A percentile compares a stretch with the other conserved stretches of the same genome.
These are phyloP conservation scores for Xylariomycetidae sp. DNA, from an alignment of 2,329 filamentous ascomycete species.

Conservation along the genomic window DNA sequence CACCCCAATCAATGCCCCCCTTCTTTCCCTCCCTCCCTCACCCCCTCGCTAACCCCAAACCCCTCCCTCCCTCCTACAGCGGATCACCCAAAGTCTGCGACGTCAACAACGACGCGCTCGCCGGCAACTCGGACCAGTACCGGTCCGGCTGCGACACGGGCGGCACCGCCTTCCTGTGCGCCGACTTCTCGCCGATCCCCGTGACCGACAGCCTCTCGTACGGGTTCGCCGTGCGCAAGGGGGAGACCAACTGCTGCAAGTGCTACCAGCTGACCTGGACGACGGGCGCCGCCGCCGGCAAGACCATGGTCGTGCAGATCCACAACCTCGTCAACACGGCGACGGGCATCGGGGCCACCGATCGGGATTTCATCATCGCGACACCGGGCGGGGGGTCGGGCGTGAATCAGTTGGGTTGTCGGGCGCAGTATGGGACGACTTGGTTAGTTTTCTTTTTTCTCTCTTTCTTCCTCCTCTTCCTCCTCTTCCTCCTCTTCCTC, in stretches of 20 bases:
- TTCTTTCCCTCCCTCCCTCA: too few species aligned
- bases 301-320: slow-evolving; percentile 1
- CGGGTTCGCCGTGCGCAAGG: slow-evolving; percentile 2
- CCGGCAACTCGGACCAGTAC: slow-evolving; percentile 1
- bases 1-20: too few species aligned
- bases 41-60: too few species aligned
- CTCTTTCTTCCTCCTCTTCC: background rate
- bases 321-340: slow-evolving; percentile 1
- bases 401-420: background rate
- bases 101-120: slow-evolving; percentile 1
- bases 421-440: background rate
- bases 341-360: background rate
- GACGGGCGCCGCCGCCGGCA: background rate
- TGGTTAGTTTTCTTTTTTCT: background rate
- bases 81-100: slow-evolving; percentile 1
- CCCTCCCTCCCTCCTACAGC: background rate
- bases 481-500: background rate
- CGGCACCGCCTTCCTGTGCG: background rate
- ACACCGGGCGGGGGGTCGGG: background rate
- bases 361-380: background rate
- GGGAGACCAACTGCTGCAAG: slow-evolving; percentile 1
- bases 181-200: slow-evolving; percentile 1
- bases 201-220: slow-evolving; percentile 1
- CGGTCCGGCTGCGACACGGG: slow-evolving; percentile 1
- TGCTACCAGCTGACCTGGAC: slow-evolving; percentile 1